A percentile compares a stretch with the other conserved stretches of the same genome.
phyloP scores from a whole-genome alignment of 2,329 filamentous ascomycete species.

The Pseudonectria foliicola region DNA sequence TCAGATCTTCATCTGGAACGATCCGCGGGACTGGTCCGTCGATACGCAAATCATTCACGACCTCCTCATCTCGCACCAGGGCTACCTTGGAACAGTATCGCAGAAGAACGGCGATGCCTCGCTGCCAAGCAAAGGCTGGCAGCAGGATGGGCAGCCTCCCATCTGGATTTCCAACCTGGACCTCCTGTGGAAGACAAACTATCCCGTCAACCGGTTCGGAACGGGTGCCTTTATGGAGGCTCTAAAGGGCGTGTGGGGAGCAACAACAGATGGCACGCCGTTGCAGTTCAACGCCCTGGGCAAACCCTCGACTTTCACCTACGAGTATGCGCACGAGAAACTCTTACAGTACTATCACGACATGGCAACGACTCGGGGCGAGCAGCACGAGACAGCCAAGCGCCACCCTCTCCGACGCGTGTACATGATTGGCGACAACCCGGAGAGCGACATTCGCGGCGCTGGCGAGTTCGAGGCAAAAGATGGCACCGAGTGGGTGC shows the following conservation, averaged over 20 bases:
- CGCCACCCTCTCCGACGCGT: slow-evolving; percentile 59
- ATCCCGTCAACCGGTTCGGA: slow-evolving; percentile 79
- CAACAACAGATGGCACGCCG: slow-evolving; percentile 57
- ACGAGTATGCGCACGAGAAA: slow-evolving; percentile 70
- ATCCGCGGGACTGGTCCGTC: slow-evolving; percentile 91
- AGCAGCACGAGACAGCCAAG: slow-evolving; percentile 9
- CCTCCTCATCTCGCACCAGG: slow-evolving; percentile 69
- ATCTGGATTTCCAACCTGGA: slow-evolving; percentile 90
- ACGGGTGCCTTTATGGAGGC: slow-evolving; percentile 87
- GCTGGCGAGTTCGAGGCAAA: slow-evolving; percentile 68
- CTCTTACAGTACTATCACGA: slow-evolving; percentile 46
- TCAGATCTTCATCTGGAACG: slow-evolving; percentile 89
- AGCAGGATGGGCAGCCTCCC: slow-evolving; percentile 70
- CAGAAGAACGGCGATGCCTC: slow-evolving; percentile 57
- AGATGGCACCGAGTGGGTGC: slow-evolving; percentile 66
- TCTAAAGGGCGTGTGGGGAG: slow-evolving; percentile 70
- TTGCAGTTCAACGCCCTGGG: slow-evolving; percentile 66
- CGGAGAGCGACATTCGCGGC: slow-evolving; percentile 82
- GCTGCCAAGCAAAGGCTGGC: slow-evolving; percentile 70
- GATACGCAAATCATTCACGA: slow-evolving; percentile 82
- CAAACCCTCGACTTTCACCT: slow-evolving; percentile 73
- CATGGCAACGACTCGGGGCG: slow-evolving; percentile 14
- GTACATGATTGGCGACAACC: slow-evolving; percentile 93
- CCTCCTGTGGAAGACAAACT: slow-evolving; percentile 78
- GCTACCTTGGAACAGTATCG: slow-evolving; percentile 75